Conservation (phyloP, 140 eudicot genomes). For the Flaveria floridana region DNA sequence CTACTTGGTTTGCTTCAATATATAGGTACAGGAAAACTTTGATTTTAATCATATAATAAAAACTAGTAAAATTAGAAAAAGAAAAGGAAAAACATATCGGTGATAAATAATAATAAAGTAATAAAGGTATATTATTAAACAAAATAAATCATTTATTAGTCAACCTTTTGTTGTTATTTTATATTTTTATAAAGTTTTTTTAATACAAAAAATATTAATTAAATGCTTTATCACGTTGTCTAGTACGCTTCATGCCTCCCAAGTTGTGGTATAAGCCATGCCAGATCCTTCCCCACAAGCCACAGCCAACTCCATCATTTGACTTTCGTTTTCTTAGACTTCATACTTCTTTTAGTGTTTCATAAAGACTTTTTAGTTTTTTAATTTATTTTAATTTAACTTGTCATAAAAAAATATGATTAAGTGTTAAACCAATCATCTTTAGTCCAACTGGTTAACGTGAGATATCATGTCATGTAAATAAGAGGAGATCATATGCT, state of each 20-base stretch:
- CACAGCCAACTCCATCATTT: slow-evolving; percentile 11
- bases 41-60: too few relatives aligned
- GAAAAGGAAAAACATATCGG: too few relatives aligned
- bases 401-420: background rate
- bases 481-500: too few relatives aligned
- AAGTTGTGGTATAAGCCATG: slow-evolving; percentile 19
- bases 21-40: too few relatives aligned
- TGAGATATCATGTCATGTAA: too few relatives aligned
- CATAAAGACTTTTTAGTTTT: background rate
- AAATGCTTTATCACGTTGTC: slow-evolving; percentile 9
- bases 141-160: too few relatives aligned
- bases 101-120: too few relatives aligned
- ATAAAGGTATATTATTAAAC: too few relatives aligned
- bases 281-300: slow-evolving; percentile 18
- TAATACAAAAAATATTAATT: background rate
- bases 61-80: too few relatives aligned
- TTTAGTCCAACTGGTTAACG: too few relatives aligned
- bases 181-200: background rate
- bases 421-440: background rate
- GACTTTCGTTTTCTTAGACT: slow-evolving; percentile 14
- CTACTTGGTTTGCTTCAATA: too few relatives aligned
- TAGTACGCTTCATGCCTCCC: slow-evolving; percentile 22
- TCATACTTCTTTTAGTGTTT: slow-evolving; percentile 1
- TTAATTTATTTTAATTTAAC: background rate
- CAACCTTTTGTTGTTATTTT: too few relatives aligned